Evolutionary conservation across 2,329 filamentous ascomycete genomes (phyloP), one percentile per base, ranked within the genome.

Genomic region (Mycosphaerelloides madeirae): DNA sequence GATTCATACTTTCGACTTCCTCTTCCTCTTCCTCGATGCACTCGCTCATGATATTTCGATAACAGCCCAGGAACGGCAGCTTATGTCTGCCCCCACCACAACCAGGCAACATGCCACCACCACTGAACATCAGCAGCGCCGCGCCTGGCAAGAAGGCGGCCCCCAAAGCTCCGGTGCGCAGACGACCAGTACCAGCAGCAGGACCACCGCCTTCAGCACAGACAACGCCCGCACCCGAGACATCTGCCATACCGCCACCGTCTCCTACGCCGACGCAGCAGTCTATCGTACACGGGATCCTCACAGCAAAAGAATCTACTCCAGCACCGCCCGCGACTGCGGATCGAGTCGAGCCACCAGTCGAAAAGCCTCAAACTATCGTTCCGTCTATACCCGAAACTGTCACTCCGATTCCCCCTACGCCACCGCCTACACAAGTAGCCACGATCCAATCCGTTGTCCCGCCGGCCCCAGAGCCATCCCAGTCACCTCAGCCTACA

Each of bases 81-180:
- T 35, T 34, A 31, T 48, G 43, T 38, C 42, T 50, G 44, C 43
- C 33, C 12, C 14, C 35, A 25, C 14, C 29, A 36, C 14, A 35
- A 25, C 14, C 29, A 36, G 28, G 11, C 18, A 33, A 8, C 32
- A 49, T 45, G 42, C 13, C 34, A 29, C 29, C 43, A 65, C 71
- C 74, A 35, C 51, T 57, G 15, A 69, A 78, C 34, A 76, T 75
- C 48, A 77, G 73, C 56, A 78, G 76, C 43, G 74, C 71, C 32
- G 75, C 78, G 50, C 66, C 68, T 14, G 68, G 68, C 58, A 74
- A 70, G 55, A 72, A 70, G 55, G 68, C 73, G 46, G 70, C 69
- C 3, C 73, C 73, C 31, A 75, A 74, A 53, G 69, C 65, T 37
- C 63, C 66, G 22, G 64, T 65, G 31, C 68, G 72, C 39, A 64